phyloP scores from a whole-genome alignment of 371 early-diverging fungal species.

The Apophysomyces variabilis region DNA sequence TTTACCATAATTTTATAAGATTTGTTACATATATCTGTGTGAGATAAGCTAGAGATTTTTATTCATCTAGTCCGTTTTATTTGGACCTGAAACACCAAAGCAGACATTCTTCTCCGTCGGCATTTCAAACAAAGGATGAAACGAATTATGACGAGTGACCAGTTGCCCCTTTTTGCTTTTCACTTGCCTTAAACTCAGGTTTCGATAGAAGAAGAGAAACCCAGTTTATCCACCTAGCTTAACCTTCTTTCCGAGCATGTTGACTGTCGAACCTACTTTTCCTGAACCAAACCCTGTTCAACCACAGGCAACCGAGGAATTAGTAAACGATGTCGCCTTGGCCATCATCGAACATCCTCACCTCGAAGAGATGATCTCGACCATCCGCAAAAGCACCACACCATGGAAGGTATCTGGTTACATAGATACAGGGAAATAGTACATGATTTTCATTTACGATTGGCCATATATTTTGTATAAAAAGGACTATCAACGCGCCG shows the following conservation, averaged over 20 bases:
- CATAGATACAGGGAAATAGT: background rate
- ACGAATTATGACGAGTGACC: slow-evolving; percentile 1
- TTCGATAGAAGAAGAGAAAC: slow-evolving; percentile 28
- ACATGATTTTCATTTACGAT: background rate
- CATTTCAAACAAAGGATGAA: background rate
- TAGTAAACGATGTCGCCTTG: slow-evolving; percentile 54
- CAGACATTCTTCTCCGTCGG: background rate
- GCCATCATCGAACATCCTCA: slow-evolving; percentile 78
- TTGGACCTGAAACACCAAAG: background rate
- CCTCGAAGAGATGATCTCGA: slow-evolving; percentile 76
- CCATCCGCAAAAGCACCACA: slow-evolving; percentile 72
- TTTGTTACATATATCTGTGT: no score
- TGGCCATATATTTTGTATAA: background rate
- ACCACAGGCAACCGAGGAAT: slow-evolving; percentile 13
- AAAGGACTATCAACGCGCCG: slow-evolving; percentile 83
- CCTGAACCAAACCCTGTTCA: slow-evolving; percentile 14
- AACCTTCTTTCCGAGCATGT: slow-evolving; percentile 39
- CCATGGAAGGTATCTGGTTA: slow-evolving; percentile 81
- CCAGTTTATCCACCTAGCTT: no score
- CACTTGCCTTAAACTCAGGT: slow-evolving; percentile 24
- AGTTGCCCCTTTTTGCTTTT: slow-evolving; percentile 26
- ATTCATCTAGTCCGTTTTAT: background rate
- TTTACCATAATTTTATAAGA: background rate
- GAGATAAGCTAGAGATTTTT: no score
- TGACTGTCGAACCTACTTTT: slow-evolving; percentile 24